These are phyloP conservation scores for Blastobotrys raffinosifermentans DNA, from an alignment of 1,139 yeast species.

Conservation along the genomic window DNA sequence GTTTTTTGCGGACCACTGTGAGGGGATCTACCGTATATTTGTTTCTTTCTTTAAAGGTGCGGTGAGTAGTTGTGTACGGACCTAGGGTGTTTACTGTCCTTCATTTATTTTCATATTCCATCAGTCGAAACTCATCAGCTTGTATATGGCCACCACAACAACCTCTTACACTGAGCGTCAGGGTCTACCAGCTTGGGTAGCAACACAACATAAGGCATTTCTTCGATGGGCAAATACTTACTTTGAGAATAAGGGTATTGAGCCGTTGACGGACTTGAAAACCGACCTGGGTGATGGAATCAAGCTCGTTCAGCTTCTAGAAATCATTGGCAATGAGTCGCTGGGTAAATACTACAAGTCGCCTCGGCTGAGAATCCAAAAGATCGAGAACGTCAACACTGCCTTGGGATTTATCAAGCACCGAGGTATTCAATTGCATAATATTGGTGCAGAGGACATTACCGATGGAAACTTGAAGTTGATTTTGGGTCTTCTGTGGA, in stretches of 20 bases:
- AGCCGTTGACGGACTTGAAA: conserved; percentile 27
- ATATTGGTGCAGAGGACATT: conserved; percentile 64
- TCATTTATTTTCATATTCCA: too few species aligned
- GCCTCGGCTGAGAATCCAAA: conserved; percentile 54
- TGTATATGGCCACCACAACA: too few species aligned
- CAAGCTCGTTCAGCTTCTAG: conserved; percentile 33
- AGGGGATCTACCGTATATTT: too few species aligned
- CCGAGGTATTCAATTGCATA: conserved; percentile 47
- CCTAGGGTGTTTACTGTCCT: too few species aligned
- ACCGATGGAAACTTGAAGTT: conserved; percentile 58
- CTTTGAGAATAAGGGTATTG: conserved; percentile 26
- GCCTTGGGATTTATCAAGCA: conserved; percentile 51
- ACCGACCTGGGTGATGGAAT: conserved; percentile 34
- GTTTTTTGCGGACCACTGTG: too few species aligned
- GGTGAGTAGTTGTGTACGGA: too few species aligned
- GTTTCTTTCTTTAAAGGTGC: too few species aligned
- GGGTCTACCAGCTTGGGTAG: conserved; percentile 36
- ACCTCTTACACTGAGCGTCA: too few species aligned
- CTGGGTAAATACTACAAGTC: conserved; percentile 36
- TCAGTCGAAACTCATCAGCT: too few species aligned
- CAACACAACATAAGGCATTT: conserved; percentile 38
- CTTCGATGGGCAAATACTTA: conserved; percentile 37
- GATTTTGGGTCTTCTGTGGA: conserved; percentile 64
- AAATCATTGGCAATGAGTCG: conserved; percentile 36
- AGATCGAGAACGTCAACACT: conserved; percentile 55